Evolutionary conservation across 345 rosid species (phyloP), one percentile per base, ranked within the genome.

Genomic region (Barbarea vulgaris): DNA sequence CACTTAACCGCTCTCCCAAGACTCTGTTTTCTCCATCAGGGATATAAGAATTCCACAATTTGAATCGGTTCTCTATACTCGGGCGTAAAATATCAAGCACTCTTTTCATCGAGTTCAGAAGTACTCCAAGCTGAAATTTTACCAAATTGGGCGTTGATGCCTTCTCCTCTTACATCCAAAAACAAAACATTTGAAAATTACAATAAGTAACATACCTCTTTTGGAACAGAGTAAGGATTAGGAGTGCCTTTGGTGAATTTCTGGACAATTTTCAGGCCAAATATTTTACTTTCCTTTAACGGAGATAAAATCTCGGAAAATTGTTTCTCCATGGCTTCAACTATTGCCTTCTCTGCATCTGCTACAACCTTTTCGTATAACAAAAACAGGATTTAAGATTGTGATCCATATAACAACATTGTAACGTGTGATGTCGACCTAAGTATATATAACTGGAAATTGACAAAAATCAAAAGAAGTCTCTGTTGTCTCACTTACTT

Each of bases 71-170:
- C 84, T 92, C 99, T 61, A 90, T 77, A 78, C 85, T 87, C 4
- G 97, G 90, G 19, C 91, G 88, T 75, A 88, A 74, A 54, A 80
- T 79, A 30, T 87, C 92, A 53, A 95, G 86, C 83, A 95, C 90
- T 84, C 97, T 87, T 82, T 89, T 90, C 91, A 95, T 80, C 46
- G 99, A 95, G 84, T 95, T 95, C 54, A 95, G 69, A 70, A 95
- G 82, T 85, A 92, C 83, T 56, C 97, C 99, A 66, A 90, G 83
- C 97, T 91, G 89, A 70, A 70, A 37, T 34, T 17, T 51, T 51
- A 63, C 61, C 51, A 37, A 42, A 22, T 58, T 44, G 27, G 27
- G 3, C 0, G 18, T 71, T 17, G 22, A 8, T 39, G 41, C 58
- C 66, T 37, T 64, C 55, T 57, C 27, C 12, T 56, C 52, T 57